A percentile compares a stretch with the other conserved stretches of the same genome.
Evolutionary conservation across 139 green algal species (phyloP).

Genomic region (Chlamydomonas schloesseri): DNA sequence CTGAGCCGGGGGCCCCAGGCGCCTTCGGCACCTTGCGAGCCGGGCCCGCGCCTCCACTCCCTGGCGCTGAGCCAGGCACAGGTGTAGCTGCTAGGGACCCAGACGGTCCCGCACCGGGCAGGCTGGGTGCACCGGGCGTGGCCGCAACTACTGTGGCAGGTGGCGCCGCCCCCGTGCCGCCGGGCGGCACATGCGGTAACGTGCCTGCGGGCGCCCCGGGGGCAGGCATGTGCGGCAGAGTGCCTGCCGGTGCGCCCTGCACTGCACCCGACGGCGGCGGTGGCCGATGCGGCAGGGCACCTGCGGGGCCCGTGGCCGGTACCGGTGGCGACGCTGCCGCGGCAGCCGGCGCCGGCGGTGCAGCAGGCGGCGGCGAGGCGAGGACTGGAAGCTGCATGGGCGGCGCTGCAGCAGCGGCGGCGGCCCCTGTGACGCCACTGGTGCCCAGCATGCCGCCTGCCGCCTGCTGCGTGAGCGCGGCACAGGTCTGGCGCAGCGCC

Average conservation of each 20-base stretch:
- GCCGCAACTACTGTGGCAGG: neutral
- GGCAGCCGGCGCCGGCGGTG: neutral
- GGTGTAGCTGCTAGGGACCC: neutral
- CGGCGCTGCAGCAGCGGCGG: neutral
- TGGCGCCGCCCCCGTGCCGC: neutral
- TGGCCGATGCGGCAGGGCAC: neutral
- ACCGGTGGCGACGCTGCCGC: neutral
- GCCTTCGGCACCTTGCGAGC: slow-evolving; percentile 34
- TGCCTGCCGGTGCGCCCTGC: slow-evolving; percentile 10
- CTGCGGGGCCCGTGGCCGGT: neutral
- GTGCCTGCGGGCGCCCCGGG: neutral
- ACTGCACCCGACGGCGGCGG: slow-evolving; percentile 4
- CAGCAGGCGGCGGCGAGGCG: neutral
- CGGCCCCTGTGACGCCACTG: neutral
- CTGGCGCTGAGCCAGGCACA: neutral
- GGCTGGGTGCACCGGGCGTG: neutral
- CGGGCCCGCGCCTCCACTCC: neutral
- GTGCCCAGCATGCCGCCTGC: slow-evolving; percentile 29
- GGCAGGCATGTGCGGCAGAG: neutral
- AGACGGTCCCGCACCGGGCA: neutral
- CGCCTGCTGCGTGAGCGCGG: slow-evolving; percentile 22
- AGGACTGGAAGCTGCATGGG: too few species aligned
- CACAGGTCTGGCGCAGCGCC: neutral
- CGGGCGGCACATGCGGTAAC: neutral
- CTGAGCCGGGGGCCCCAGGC: neutral